A percentile compares a stretch with the other conserved stretches of the same genome.
phyloP scores from a whole-genome alignment of 768 basidiomycete genomes.

The Leccinellum luteum region DNA sequence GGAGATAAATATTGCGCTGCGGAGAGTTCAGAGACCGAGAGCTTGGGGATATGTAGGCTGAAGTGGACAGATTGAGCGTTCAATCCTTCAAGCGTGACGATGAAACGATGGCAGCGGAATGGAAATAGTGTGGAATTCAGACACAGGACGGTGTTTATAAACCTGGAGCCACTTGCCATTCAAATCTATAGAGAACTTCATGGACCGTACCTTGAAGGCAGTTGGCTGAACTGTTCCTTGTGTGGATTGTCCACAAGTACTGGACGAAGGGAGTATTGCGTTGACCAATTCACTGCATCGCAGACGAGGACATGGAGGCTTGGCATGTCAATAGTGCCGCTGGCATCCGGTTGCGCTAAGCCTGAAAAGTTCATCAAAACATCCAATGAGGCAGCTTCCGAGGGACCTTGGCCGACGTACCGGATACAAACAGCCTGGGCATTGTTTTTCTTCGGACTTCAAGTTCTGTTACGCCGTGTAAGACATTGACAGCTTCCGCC shows the following conservation, averaged over 20 bases:
- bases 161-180: too few species aligned
- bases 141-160: not conserved
- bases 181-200: too few species aligned
- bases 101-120: not conserved
- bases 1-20: too few species aligned
- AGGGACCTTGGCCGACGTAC: not conserved
- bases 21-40: too few species aligned
- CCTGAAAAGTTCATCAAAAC: not conserved
- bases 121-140: not conserved
- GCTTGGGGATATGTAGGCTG: not conserved
- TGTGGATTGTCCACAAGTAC: not conserved
- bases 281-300: not conserved
- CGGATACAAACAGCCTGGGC: not conserved
- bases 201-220: not conserved
- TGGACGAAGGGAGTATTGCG: not conserved
- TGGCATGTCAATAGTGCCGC: too few species aligned
- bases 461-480: not conserved
- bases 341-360: not conserved
- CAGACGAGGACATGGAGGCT: not conserved
- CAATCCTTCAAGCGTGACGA: not conserved
- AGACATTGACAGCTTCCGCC: too few species aligned
- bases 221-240: not conserved
- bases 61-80: not conserved
- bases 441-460: not conserved
- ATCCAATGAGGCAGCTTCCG: too few species aligned